Evolutionary conservation across 1,284 basidiomycete species (phyloP).

Genomic region (Sanghuangporus baumii): DNA sequence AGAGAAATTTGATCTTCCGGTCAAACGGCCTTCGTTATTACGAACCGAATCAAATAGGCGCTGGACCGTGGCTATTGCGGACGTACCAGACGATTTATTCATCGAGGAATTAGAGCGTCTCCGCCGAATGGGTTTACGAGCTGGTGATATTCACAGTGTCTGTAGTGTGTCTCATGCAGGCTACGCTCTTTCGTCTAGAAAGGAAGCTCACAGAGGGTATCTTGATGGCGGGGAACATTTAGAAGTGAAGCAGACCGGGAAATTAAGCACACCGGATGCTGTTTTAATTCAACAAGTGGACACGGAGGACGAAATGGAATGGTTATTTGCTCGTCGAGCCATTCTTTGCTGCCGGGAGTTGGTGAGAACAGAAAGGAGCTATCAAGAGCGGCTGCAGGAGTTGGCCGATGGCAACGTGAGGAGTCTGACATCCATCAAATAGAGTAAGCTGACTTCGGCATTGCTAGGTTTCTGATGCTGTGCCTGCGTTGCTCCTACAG

Average conservation of each 20-base stretch:
- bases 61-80: conserved; percentile 35
- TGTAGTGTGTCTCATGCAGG: conserved; percentile 1
- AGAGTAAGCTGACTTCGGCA: conserved; percentile 12
- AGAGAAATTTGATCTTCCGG: neutral
- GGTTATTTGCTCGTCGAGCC: conserved; percentile 51
- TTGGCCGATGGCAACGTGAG: conserved; percentile 39
- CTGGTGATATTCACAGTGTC: conserved; percentile 20
- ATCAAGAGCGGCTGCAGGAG: conserved; percentile 44
- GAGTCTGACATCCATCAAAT: neutral
- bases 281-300: conserved; percentile 3
- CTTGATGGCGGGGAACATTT: conserved; percentile 15
- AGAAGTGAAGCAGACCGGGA: neutral
- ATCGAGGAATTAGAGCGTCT: conserved; percentile 32
- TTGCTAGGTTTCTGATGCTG: conserved; percentile 35
- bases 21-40: conserved; percentile 13
- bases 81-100: conserved; percentile 33
- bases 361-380: conserved; percentile 59
- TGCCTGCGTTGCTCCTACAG: conserved; percentile 47
- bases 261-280: conserved; percentile 4
- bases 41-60: conserved; percentile 22
- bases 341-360: conserved; percentile 58
- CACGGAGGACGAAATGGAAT: conserved; percentile 31
- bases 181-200: conserved; percentile 23
- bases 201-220: conserved; percentile 20
- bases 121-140: conserved; percentile 25